These are phyloP conservation scores for Zygoascus sp. DNA, from an alignment of 1,139 yeast species.

Conservation along the genomic window DNA sequence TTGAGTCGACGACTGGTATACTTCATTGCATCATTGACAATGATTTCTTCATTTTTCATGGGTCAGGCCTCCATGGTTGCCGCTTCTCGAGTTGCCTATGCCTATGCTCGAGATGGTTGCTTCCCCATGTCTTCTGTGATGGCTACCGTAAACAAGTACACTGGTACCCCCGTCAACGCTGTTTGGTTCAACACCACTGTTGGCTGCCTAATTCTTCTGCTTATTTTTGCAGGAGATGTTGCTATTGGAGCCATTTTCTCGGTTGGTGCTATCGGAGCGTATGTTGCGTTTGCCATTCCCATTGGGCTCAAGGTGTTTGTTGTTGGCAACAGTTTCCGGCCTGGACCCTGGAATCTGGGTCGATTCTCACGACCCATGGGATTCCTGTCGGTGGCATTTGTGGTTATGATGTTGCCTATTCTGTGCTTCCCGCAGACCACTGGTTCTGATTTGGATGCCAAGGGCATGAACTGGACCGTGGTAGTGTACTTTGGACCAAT, in stretches of 20 bases:
- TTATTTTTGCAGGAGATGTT: constrained; percentile 62
- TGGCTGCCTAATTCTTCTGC: constrained; percentile 53
- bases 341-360: constrained; percentile 73
- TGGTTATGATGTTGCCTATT: constrained; percentile 59
- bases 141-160: constrained; percentile 49
- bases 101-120: constrained; percentile 67
- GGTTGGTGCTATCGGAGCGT: constrained; percentile 71
- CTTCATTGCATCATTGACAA: constrained; percentile 56
- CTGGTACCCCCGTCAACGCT: constrained; percentile 68
- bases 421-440: constrained; percentile 52
- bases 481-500: constrained; percentile 65
- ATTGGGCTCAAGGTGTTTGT: constrained; percentile 53
- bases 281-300: constrained; percentile 67
- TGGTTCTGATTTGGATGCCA: constrained; percentile 46
- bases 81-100: constrained; percentile 63
- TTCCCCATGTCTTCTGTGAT: constrained; percentile 56
- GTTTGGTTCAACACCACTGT: constrained; percentile 59
- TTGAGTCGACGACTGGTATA: constrained; percentile 44
- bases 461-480: constrained; percentile 66
- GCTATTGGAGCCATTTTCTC: constrained; percentile 75
- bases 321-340: constrained; percentile 50
- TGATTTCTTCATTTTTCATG: constrained; percentile 60
- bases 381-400: constrained; percentile 35
- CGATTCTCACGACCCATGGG: constrained; percentile 44
- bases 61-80: constrained; percentile 68